Base-by-base conservation (phyloP, 345 rosid species). In the Eutrema yunnanense region DNA sequence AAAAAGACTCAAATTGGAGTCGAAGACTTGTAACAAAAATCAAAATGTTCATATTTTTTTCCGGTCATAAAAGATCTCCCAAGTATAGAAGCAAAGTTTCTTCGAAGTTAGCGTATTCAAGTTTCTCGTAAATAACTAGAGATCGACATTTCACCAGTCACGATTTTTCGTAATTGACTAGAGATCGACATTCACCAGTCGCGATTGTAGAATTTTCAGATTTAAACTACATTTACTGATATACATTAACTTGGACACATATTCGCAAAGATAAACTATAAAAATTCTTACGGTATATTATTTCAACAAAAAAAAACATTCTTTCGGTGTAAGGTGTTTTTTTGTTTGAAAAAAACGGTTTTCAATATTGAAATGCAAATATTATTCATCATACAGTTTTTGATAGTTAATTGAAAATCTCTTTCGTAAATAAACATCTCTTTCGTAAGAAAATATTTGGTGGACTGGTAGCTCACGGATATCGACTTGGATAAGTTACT, bases 401-500 rank as follows among this genome's bases (percentile, higher is more conserved):
- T 19, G 22, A 19, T 0, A 19, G 22, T 19, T 19, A 19, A 19
- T 19, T 19, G 22, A 19, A 19, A 19, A 19, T 19, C 22, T 19
- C 22, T 19, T 19, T 19, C 19, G 19, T 19, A 19, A 19, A 19
- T 19, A 33, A 7, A 36, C 36, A 65, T 65, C 16, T 26, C 36
- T 22, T 37, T 26, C 9, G 34, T 4, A 7, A 2, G n/a, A 43
- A 43, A 43, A 43, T 12, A 26, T 29, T 60, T 14, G 51, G 51
- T 60, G 67, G 42, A 60, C 29, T 13, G 67, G 67, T 60, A 49
- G 50, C 67, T 60, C 33, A 41, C 49, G 38, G n/a, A 66, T 40
- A 52, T 40, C 12, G 32, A 32, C 19, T 12, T 19, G 1, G 42
- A 30, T 38, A 36, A 40, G 22, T 37, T 38, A 58, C 5, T 59